Base-by-base conservation (phyloP, 2,329 filamentous ascomycete genomes). In the Botrytis porri region DNA sequence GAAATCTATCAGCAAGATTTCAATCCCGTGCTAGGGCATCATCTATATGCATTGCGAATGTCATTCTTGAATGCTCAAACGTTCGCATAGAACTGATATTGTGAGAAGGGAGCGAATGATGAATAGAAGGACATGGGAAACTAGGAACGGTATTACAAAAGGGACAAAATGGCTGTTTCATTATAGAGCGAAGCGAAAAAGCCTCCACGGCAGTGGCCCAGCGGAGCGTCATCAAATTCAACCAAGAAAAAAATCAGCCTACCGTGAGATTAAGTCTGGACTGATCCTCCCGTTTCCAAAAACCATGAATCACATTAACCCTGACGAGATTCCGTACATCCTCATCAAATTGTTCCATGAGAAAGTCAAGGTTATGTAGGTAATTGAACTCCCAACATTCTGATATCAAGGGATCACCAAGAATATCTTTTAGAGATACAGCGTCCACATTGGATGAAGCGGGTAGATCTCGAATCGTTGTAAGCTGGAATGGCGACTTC, bases 251-350 rank as follows among this genome's bases (percentile, higher is more conserved):
- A 60, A 22, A 60, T 35, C 67, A 82, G 92, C 90, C 80, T 77
- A 80, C 79, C 72, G 76, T 72, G 5, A 80, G 69, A 48, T 72
- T 76, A n/a, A 76, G 62, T 39, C 85, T 61, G 93, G 84, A 7
- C 77, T 79, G 48, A 87, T 89, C 14, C 82, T 95, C 92, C 65
- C 81, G 86, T 80, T 91, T 93, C 88, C 88, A 91, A 41, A 87
- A 90, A 0, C 89, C 89, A 83, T 91, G 89, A 16, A 91, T 81
- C 35, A 91, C 83, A 76, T 89, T 88, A 32, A 91, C 83, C 70
- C 85, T 82, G 37, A 90, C 84, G 4, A 87, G 74, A 69, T 81
- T 75, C 37, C 83, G 84, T 4, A 88, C 84, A 81, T 90, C 88
- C 25, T 82, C 78, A 75, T 91, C 88, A 73, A 91, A 80, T 10